Evolutionary conservation across 2,329 filamentous ascomycete species (phyloP).

Genomic region (Aspergillus sclerotialis): DNA sequence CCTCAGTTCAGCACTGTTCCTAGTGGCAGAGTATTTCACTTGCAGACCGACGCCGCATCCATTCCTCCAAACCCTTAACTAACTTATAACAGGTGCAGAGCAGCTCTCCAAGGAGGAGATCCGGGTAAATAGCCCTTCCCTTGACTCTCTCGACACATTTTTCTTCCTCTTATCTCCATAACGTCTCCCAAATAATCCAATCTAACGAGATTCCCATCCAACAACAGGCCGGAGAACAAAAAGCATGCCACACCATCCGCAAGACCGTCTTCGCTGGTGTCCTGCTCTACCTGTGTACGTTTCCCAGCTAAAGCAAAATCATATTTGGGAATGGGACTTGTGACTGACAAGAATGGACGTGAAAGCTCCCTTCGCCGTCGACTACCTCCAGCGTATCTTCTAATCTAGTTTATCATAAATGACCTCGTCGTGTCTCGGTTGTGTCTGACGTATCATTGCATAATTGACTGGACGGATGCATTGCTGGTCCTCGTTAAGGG

Average conservation of each 20-base stretch:
- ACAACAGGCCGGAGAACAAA: constrained; percentile 43
- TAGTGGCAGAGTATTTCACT: not conserved
- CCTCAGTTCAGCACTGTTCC: not conserved
- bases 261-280: constrained; percentile 48
- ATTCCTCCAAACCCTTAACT: constrained; percentile 3
- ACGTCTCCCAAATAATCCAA: not conserved
- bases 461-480: too few relatives aligned
- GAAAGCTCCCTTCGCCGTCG: constrained; percentile 43
- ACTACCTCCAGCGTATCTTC: constrained; percentile 42
- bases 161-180: too few relatives aligned
- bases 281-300: constrained; percentile 57
- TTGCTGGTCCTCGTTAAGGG: too few relatives aligned
- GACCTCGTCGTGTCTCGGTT: too few relatives aligned
- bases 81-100: constrained; percentile 40
- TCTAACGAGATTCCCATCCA: constrained; percentile 5
- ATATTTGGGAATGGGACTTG: too few relatives aligned
- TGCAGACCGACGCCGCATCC: constrained; percentile 1
- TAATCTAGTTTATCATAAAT: constrained; percentile 25
- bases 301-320: too few relatives aligned
- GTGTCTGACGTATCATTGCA: too few relatives aligned
- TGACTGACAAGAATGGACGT: not conserved
- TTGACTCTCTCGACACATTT: not conserved
- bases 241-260: constrained; percentile 49
- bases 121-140: constrained; percentile 23
- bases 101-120: constrained; percentile 42